Conservation (phyloP, 2,329 filamentous ascomycete species). For the Botrytis deweyae region DNA sequence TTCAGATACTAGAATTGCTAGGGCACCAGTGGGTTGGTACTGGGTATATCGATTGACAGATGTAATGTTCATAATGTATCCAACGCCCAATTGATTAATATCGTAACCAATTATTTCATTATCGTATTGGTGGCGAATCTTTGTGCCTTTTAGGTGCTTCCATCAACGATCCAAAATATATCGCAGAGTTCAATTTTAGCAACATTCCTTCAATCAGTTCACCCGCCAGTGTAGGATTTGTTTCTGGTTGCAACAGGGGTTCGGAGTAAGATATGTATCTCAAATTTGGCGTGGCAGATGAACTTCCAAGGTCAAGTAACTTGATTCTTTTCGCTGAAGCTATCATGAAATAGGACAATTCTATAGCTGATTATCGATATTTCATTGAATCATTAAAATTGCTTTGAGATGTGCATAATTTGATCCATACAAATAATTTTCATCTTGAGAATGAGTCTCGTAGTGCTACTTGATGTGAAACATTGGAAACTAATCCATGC, state of each 20-base stretch:
- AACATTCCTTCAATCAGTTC: background rate
- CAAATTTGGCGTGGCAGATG: background rate
- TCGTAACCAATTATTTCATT: no score
- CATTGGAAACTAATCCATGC: background rate
- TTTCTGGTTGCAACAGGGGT: background rate
- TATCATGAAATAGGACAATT: background rate
- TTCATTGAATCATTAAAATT: background rate
- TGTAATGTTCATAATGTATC: background rate
- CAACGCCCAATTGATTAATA: background rate
- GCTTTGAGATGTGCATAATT: background rate
- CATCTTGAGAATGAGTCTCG: background rate
- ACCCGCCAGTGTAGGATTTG: no score
- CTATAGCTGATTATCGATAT: background rate
- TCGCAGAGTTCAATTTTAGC: background rate
- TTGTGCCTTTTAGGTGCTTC: no score
- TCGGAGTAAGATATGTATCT: background rate
- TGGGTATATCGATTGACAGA: background rate
- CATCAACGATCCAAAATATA: no score
- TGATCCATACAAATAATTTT: background rate
- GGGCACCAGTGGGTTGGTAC: background rate
- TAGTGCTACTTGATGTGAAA: background rate
- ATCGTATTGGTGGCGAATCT: no score
- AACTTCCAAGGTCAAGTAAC: background rate
- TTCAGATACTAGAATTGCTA: background rate
- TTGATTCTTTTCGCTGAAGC: no score